Percentiles rank a stretch among this genome's conserved stretches.
Conservation (phyloP, 169 alveolate genomes). For the Plasmodium inui region DNA sequence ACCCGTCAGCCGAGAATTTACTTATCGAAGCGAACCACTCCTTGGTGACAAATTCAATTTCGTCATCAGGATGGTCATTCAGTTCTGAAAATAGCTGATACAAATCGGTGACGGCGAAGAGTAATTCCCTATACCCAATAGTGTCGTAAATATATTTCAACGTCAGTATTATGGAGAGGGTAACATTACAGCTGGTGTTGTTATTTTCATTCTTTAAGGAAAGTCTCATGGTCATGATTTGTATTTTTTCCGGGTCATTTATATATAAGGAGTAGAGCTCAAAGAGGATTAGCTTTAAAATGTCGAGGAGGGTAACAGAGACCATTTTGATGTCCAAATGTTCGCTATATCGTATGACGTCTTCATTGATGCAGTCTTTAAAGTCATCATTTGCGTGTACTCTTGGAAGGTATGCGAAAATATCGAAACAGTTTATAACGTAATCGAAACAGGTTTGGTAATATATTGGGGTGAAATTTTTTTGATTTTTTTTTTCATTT, state of each 20-base stretch:
- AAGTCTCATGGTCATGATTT: constrained; percentile 71
- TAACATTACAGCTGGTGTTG: constrained; percentile 30
- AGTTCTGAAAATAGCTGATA: constrained; percentile 65
- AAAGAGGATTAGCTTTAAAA: constrained; percentile 36
- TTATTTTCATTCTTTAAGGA: constrained; percentile 63
- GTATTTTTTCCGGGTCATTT: constrained; percentile 60
- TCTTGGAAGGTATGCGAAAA: constrained; percentile 57
- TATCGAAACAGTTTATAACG: constrained; percentile 37
- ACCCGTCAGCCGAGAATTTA: constrained; percentile 8
- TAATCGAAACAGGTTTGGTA: constrained; percentile 49
- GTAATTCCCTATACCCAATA: constrained; percentile 51
- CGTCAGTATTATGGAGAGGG: constrained; percentile 31
- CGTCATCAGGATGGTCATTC: constrained; percentile 74
- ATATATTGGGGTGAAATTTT: constrained; percentile 39
- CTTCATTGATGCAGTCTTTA: constrained; percentile 24
- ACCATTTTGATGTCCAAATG: background rate
- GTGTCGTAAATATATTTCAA: constrained; percentile 61
- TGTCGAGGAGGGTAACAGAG: constrained; percentile 19
- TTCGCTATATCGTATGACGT: constrained; percentile 35
- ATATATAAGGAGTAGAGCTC: constrained; percentile 35
- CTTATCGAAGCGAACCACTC: constrained; percentile 53
- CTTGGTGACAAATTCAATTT: constrained; percentile 39
- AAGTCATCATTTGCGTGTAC: constrained; percentile 22
- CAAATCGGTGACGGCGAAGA: constrained; percentile 44
- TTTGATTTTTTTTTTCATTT: constrained; percentile 71